Conservation (phyloP, 768 basidiomycete genomes). For the Rhizopogon salebrosus region DNA sequence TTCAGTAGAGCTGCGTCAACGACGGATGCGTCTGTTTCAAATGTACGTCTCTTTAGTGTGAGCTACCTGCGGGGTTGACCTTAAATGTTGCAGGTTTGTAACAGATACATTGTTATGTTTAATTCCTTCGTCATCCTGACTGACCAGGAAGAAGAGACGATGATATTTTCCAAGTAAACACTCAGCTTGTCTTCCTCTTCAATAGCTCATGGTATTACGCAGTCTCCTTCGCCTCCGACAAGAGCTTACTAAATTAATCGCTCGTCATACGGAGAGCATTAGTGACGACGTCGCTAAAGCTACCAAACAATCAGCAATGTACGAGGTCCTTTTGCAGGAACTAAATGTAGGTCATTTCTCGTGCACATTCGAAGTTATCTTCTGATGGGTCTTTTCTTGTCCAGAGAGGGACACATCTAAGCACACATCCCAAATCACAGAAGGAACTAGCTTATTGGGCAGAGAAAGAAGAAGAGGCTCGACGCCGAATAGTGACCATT, state of each 20-base stretch:
- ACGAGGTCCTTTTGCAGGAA: conserved; percentile 70
- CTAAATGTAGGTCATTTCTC: conserved; percentile 54
- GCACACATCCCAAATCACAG: conserved; percentile 81
- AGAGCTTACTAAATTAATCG: conserved; percentile 74
- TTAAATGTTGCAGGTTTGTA: conserved; percentile 48
- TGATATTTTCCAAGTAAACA: conserved; percentile 91
- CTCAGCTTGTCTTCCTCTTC: not conserved
- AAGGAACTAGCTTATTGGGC: conserved; percentile 85
- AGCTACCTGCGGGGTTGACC: not conserved
- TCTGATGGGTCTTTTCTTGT: conserved; percentile 1
- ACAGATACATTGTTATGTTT: conserved; percentile 77
- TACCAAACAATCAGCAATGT: conserved; percentile 67
- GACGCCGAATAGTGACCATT: conserved; percentile 46
- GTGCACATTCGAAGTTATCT: not conserved
- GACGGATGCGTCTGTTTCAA: conserved; percentile 64
- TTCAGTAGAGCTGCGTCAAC: conserved; percentile 57
- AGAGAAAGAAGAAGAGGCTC: conserved; percentile 77
- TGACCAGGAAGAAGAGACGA: conserved; percentile 83
- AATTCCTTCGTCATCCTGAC: conserved; percentile 78
- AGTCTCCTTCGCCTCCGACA: conserved; percentile 83
- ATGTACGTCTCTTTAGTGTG: conserved; percentile 34
- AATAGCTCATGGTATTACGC: not conserved
- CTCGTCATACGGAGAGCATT: conserved; percentile 64
- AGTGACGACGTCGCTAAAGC: conserved; percentile 56
- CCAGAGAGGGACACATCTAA: conserved; percentile 63